A percentile compares a stretch with the other conserved stretches of the same genome.
phyloP scores from a whole-genome alignment of 2,329 filamentous ascomycete species.

The Nothopassalora personata region DNA sequence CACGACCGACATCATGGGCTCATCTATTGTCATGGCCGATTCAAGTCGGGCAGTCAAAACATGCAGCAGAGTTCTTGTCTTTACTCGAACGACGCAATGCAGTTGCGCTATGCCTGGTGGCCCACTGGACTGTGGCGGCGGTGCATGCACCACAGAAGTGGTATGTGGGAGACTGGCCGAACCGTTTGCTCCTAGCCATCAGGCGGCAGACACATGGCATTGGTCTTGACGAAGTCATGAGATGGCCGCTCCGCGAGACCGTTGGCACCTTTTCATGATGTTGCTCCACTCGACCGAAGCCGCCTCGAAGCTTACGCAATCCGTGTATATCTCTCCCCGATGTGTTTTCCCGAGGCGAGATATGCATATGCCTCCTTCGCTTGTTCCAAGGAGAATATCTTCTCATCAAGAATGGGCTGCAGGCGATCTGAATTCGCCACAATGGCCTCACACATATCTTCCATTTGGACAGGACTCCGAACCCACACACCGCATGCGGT shows the following conservation, averaged over 20 bases:
- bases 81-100: constrained; percentile 16
- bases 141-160: constrained; percentile 21
- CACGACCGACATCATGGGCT: constrained; percentile 18
- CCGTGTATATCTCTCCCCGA: not conserved
- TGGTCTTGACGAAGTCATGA: constrained; percentile 4
- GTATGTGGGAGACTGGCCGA: constrained; percentile 22
- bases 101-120: constrained; percentile 21
- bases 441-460: not conserved
- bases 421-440: not conserved
- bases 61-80: constrained; percentile 14
- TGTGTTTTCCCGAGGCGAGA: not conserved
- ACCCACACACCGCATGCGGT: too few species aligned
- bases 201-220: constrained; percentile 11
- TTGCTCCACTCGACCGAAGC: not conserved
- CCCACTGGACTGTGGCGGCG: constrained; percentile 22
- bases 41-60: constrained; percentile 5
- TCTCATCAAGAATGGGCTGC: not conserved
- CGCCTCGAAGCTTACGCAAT: not conserved
- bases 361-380: not conserved
- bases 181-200: constrained; percentile 16
- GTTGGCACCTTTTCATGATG: not conserved
- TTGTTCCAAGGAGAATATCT: not conserved
- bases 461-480: not conserved
- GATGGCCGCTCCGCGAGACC: constrained; percentile 3
- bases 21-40: constrained; percentile 22